Conservation (phyloP, 148 eudicot species). For the Persicaria tinctoria region DNA sequence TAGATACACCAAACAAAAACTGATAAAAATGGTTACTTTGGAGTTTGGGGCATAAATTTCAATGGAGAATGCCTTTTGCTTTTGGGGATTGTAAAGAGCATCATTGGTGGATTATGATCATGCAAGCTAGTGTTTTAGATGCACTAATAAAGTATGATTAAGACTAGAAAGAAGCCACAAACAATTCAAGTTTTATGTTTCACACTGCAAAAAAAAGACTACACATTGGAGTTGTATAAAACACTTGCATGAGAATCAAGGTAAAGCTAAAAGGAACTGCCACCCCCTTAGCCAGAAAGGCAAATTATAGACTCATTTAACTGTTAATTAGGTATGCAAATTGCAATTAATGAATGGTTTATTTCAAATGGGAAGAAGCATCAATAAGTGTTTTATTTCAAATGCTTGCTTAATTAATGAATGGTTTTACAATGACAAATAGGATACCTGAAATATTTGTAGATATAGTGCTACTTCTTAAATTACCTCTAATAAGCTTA, state of each 20-base stretch:
- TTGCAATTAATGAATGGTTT: too few species aligned
- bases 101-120: slow-evolving; percentile 9
- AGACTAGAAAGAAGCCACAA: neutral
- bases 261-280: slow-evolving; percentile 11
- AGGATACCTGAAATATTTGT: too few species aligned
- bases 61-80: neutral
- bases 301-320: neutral
- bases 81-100: neutral
- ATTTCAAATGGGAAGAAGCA: neutral
- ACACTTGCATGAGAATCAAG: neutral
- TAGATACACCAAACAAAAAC: slow-evolving; percentile 7
- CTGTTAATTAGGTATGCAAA: neutral
- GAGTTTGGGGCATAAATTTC: neutral
- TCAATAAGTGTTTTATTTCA: too few species aligned
- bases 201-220: neutral
- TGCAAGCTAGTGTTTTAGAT: neutral
- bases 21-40: slow-evolving; percentile 7
- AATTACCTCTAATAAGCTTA: too few species aligned
- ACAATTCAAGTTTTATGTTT: neutral
- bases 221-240: neutral
- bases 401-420: too few species aligned
- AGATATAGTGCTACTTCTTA: too few species aligned
- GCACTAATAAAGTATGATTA: neutral
- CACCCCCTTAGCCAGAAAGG: slow-evolving; percentile 4
- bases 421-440: too few species aligned